These are phyloP conservation scores for Naganishia sp. DNA, from an alignment of 1,284 basidiomycete genomes.

Conservation along the genomic window DNA sequence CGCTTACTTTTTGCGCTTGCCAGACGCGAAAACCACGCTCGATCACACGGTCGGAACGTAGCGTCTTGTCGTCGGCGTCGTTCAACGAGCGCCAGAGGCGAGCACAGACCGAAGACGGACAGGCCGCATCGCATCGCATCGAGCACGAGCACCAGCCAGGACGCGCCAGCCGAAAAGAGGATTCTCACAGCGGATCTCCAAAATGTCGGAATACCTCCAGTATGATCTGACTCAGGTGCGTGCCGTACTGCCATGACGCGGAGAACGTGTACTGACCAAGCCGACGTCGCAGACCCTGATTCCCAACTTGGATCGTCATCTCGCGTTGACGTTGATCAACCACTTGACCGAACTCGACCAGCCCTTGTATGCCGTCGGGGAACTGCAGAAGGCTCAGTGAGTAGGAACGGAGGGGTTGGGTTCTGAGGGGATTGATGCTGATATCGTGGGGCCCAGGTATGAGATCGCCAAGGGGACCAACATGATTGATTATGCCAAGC, in stretches of 20 bases:
- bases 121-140: too few species aligned
- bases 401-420: constrained; percentile 29
- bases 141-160: too few species aligned
- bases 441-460: constrained; percentile 59
- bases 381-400: constrained; percentile 52
- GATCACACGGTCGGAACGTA: too few species aligned
- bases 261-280: neutral
- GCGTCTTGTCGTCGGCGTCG: too few species aligned
- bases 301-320: constrained; percentile 89
- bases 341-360: constrained; percentile 72
- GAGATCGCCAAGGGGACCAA: constrained; percentile 95
- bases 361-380: constrained; percentile 46
- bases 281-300: constrained; percentile 68
- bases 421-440: constrained; percentile 11
- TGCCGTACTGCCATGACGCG: neutral
- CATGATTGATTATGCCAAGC: constrained; percentile 88
- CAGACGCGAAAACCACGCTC: too few species aligned
- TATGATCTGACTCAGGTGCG: constrained; percentile 71
- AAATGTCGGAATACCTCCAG: constrained; percentile 58
- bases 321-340: constrained; percentile 85
- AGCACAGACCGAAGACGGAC: neutral
- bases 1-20: too few species aligned
- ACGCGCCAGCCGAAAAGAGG: too few species aligned
- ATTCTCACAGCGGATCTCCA: too few species aligned
- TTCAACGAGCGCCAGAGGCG: neutral